Base-by-base conservation (phyloP, 164 flowering plant genomes). In the Taxillus chinensis region DNA sequence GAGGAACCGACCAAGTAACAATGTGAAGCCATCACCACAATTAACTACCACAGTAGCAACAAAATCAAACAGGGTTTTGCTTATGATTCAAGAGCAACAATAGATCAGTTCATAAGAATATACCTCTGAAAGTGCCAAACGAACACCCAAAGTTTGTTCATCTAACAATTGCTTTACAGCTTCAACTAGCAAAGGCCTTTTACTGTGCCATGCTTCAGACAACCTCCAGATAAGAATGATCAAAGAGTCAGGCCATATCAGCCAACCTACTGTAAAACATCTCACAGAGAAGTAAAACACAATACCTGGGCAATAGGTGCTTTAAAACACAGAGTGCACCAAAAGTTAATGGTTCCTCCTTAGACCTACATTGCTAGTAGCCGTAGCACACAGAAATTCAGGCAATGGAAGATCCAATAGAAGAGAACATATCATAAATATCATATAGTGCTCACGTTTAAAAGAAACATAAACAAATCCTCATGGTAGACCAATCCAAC, bases 11-110 rank as follows among this genome's bases (percentile, higher is more conserved):
- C 79, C 76, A 93, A 71, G 80, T 86, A 93, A 76, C 97, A 93
- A 64, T 93, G 92, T n/a, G 96, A 93, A 72, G 99, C 99, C 99
- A 93, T 93, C 59, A 90, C 97, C 61, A 90, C 95, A 71, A 90
- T 87, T 71, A 93, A 78, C 99, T 93, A 75, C 63, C 73, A 83
- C 16, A 57, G 43, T 57, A 37, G 39, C 4, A 55, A 48, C 8
- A 57, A 37, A 27, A 55, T 53, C 27, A 27, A 27, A 27, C 2
- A 27, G 27, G 27, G 13, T 27, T 50, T 45, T 40, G 8, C 63
- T 59, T 9, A n/a, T 43, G 40, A n/a, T 5, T n/a, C 45, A 69
- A 45, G 27, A 17, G 52, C 61, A 17, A 41, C 59, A 57, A 17
- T 7, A 45, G 58, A 39, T 5, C 10, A 57, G 9, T 10, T 12